Evolutionary conservation across 2,329 filamentous ascomycete genomes (phyloP).

Genomic region (Pseudopithomyces maydicus): DNA sequence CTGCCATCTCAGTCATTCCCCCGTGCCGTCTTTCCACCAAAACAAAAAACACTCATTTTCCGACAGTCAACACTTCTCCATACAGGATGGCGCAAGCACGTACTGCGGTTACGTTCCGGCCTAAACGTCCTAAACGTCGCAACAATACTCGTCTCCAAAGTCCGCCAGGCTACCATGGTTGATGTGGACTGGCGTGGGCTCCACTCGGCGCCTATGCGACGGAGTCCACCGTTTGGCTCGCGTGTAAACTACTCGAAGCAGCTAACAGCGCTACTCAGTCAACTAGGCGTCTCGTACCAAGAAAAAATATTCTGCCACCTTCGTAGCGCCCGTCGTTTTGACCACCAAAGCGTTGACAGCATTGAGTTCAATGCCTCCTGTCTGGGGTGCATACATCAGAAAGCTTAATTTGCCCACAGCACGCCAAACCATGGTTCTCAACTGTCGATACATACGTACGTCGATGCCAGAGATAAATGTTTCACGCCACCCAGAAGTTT

Average conservation of each 20-base stretch:
- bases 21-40: slow-evolving; percentile 1
- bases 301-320: background rate
- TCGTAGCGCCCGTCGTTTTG: background rate
- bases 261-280: background rate
- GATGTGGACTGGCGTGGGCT: slow-evolving; percentile 7
- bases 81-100: background rate
- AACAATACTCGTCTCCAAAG: background rate
- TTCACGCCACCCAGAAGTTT: background rate
- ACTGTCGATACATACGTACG: background rate
- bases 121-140: slow-evolving; percentile 1
- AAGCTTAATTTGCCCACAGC: background rate
- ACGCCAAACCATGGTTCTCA: background rate
- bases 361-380: background rate
- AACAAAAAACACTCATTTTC: background rate
- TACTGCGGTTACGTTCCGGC: slow-evolving; percentile 6
- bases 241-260: background rate
- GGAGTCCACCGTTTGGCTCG: slow-evolving; percentile 5
- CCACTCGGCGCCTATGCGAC: slow-evolving; percentile 5
- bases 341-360: background rate
- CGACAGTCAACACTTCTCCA: slow-evolving; percentile 4
- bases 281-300: background rate
- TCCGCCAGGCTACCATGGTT: slow-evolving; percentile 6
- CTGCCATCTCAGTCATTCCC: slow-evolving; percentile 3
- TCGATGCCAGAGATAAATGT: background rate
- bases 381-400: background rate